Evolutionary conservation across 2,329 filamentous ascomycete genomes (phyloP).

Genomic region (Phialophora tarda): DNA sequence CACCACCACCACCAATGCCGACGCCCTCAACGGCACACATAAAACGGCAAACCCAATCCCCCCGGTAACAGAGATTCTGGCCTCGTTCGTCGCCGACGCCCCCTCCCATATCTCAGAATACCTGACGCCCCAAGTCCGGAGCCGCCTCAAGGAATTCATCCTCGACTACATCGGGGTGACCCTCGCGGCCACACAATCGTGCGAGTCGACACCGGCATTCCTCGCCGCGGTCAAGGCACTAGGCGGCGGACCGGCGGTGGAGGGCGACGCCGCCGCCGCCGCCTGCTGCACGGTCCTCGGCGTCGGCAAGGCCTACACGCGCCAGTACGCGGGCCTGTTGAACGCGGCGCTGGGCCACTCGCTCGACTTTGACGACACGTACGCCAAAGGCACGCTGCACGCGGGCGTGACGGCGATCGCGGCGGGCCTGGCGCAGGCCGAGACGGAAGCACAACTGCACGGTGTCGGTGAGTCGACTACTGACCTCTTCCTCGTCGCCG

Average conservation of each 20-base stretch:
- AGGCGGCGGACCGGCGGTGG: not conserved
- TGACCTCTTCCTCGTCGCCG: conserved; percentile 42
- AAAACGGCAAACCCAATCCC: conserved; percentile 1
- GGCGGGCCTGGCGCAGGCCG: conserved; percentile 43
- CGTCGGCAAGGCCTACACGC: conserved; percentile 36
- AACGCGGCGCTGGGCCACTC: conserved; percentile 53
- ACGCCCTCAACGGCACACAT: conserved; percentile 10
- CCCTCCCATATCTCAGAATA: not conserved
- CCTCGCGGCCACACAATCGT: conserved; percentile 30
- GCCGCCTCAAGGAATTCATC: conserved; percentile 36
- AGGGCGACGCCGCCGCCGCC: not conserved
- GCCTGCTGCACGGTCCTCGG: conserved; percentile 36
- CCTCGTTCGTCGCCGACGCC: conserved; percentile 30
- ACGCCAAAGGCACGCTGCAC: conserved; percentile 50
- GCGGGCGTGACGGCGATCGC: conserved; percentile 48
- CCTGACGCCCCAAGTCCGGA: conserved; percentile 28
- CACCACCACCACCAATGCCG: not conserved
- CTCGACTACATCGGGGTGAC: conserved; percentile 39
- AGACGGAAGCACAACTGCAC: conserved; percentile 40
- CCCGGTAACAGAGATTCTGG: conserved; percentile 33
- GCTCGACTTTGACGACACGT: conserved; percentile 55
- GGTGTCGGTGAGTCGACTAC: conserved; percentile 25
- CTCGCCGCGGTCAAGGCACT: conserved; percentile 33
- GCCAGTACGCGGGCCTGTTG: conserved; percentile 50
- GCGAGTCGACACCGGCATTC: conserved; percentile 37